phyloP scores from a whole-genome alignment of 2,329 filamentous ascomycete species.

The Drechslerella dactyloides region DNA sequence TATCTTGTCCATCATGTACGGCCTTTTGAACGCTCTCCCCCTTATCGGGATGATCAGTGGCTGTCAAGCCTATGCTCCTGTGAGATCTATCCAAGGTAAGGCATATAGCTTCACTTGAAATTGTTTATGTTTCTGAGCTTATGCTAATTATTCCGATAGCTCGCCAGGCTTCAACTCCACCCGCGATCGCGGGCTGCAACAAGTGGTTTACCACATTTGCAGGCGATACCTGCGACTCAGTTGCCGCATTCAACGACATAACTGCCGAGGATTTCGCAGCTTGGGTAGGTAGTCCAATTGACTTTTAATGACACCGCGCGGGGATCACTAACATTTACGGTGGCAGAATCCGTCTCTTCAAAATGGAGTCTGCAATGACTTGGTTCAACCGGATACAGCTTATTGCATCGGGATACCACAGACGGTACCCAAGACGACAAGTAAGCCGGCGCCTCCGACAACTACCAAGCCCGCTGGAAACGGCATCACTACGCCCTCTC shows the following conservation, averaged over 20 bases:
- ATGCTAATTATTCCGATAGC: not conserved
- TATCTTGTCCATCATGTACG: constrained; percentile 1
- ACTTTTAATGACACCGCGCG: not conserved
- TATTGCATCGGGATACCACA: constrained; percentile 15
- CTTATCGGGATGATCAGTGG: constrained; percentile 10
- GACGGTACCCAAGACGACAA: not conserved
- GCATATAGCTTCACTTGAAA: not conserved
- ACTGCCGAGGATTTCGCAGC: constrained; percentile 11
- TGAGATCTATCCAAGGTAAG: constrained; percentile 9
- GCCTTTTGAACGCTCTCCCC: not conserved
- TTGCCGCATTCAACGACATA: constrained; percentile 14
- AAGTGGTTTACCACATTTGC: constrained; percentile 17
- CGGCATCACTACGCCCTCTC: not conserved
- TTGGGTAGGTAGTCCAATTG: constrained; percentile 11
- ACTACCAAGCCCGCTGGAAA: not conserved
- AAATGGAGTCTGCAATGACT: constrained; percentile 19
- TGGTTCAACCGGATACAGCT: constrained; percentile 10
- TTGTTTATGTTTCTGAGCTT: not conserved
- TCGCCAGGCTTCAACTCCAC: constrained; percentile 9
- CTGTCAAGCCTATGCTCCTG: constrained; percentile 18
- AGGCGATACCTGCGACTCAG: constrained; percentile 18
- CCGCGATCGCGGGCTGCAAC: constrained; percentile 7
- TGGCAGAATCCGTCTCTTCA: constrained; percentile 25
- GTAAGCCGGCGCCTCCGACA: not conserved
- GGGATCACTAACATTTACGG: constrained; percentile 3